Percentiles rank a stretch among this genome's conserved stretches.
Evolutionary conservation across 495 filamentous ascomycete genomes (phyloP).

Genomic region (Tuber calosporum): DNA sequence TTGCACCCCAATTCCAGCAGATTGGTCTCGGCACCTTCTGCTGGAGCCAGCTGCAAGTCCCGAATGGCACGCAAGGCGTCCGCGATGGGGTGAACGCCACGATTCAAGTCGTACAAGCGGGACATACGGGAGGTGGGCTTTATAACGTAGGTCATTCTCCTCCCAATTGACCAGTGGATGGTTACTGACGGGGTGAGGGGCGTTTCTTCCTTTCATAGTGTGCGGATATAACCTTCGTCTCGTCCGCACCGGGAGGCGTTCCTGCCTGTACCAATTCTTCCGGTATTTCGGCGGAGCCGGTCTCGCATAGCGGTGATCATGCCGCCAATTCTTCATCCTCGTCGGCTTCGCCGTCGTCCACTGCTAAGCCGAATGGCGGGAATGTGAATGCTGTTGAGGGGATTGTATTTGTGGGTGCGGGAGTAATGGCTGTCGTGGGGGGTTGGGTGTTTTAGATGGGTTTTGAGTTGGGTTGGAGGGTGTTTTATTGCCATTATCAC

Average conservation of each 20-base stretch:
- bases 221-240: constrained; percentile 56
- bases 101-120: constrained; percentile 55
- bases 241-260: constrained; percentile 41
- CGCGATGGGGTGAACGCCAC: constrained; percentile 56
- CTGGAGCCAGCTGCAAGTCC: constrained; percentile 46
- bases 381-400: constrained; percentile 8
- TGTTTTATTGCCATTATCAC: background rate
- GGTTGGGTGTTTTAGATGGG: constrained; percentile 19
- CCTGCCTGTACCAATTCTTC: constrained; percentile 51
- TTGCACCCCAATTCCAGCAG: constrained; percentile 49
- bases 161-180: background rate
- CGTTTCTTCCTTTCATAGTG: constrained; percentile 45
- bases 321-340: constrained; percentile 10
- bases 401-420: constrained; percentile 20
- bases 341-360: constrained; percentile 5
- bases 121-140: constrained; percentile 50
- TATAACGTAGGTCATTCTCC: constrained; percentile 48
- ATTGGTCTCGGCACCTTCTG: constrained; percentile 55
- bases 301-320: constrained; percentile 29
- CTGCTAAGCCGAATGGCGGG: constrained; percentile 5
- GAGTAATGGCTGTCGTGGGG: constrained; percentile 23
- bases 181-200: constrained; percentile 5
- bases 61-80: constrained; percentile 41
- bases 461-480: constrained; percentile 2
- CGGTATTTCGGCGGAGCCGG: constrained; percentile 44